Percentiles rank a stretch among this genome's conserved stretches.
Evolutionary conservation across 1,284 basidiomycete genomes (phyloP).

Genomic region (Marasmius sp.): DNA sequence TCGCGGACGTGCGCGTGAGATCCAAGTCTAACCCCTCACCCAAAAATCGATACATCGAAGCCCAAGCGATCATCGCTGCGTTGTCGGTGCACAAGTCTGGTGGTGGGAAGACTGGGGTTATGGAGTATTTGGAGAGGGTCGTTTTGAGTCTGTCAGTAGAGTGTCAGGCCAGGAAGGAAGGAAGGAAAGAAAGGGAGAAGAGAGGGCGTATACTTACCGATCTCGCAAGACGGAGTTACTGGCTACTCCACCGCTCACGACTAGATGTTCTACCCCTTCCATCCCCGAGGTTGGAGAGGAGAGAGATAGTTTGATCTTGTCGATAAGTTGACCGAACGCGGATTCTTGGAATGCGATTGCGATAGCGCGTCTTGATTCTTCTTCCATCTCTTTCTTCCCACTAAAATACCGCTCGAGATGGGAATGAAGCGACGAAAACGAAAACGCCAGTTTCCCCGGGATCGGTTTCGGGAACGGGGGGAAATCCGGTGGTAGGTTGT

Average conservation of each 20-base stretch:
- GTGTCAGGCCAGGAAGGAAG: not conserved
- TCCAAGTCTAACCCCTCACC: conserved; percentile 17
- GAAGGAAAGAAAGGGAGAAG: not conserved
- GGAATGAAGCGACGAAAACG: conserved; percentile 75
- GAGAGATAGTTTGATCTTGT: conserved; percentile 69
- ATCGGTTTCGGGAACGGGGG: conserved; percentile 54
- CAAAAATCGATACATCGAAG: conserved; percentile 81
- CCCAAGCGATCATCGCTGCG: conserved; percentile 94
- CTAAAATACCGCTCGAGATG: conserved; percentile 55
- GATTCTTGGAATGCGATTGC: conserved; percentile 74
- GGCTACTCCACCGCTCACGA: conserved; percentile 90
- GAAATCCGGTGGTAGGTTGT: conserved; percentile 33
- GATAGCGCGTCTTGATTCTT: conserved; percentile 42
- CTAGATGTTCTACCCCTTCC: conserved; percentile 52
- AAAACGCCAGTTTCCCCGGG: conserved; percentile 63
- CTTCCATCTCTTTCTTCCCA: conserved; percentile 37
- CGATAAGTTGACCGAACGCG: conserved; percentile 71
- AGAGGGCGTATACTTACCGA: conserved; percentile 42
- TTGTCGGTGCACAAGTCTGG: conserved; percentile 89
- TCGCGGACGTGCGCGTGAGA: too few species aligned
- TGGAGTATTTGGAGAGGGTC: conserved; percentile 27
- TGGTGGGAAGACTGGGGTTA: conserved; percentile 66
- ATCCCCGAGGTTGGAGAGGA: conserved; percentile 36
- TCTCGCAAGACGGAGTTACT: conserved; percentile 73
- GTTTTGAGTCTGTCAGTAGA: conserved; percentile 47